Percentiles rank a stretch among this genome's conserved stretches.
Conservation (phyloP, 2,329 filamentous ascomycete genomes). For the Zasmidium angulare region DNA sequence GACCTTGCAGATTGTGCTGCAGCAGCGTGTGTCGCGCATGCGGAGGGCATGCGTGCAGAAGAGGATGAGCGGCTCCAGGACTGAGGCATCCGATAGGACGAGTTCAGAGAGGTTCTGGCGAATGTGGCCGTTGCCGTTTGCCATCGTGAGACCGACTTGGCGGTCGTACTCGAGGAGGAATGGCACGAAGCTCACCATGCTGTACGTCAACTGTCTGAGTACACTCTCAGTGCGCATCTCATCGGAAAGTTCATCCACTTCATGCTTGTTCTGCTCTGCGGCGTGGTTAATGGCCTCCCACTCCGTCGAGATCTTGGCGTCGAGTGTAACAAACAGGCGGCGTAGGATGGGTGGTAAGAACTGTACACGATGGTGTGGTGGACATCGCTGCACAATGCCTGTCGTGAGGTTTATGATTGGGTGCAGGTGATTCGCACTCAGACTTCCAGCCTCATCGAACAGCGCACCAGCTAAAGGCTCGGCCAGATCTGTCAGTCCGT, state of each 20-base stretch:
- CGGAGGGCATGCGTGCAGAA: constrained; percentile 90
- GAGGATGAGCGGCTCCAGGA: constrained; percentile 84
- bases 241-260: constrained; percentile 74
- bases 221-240: constrained; percentile 99
- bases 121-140: constrained; percentile 14
- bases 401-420: constrained; percentile 87
- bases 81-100: constrained; percentile 71
- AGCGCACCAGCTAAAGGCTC: constrained; percentile 79
- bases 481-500: constrained; percentile 82
- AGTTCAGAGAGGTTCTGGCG: constrained; percentile 71
- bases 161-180: constrained; percentile 72
- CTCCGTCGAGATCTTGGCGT: constrained; percentile 80
- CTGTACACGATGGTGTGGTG: constrained; percentile 69
- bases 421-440: constrained; percentile 91
- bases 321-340: constrained; percentile 80
- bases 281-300: constrained; percentile 70
- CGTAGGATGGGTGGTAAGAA: constrained; percentile 85
- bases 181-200: constrained; percentile 86
- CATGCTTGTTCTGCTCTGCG: constrained; percentile 61
- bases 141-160: constrained; percentile 20
- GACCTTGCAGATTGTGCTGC: constrained; percentile 80
- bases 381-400: constrained; percentile 89
- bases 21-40: constrained; percentile 86
- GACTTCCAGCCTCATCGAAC: constrained; percentile 75
- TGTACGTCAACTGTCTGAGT: constrained; percentile 85